phyloP scores from a whole-genome alignment of 2,329 filamentous ascomycete genomes.

The Dactylellina haptotyla region DNA sequence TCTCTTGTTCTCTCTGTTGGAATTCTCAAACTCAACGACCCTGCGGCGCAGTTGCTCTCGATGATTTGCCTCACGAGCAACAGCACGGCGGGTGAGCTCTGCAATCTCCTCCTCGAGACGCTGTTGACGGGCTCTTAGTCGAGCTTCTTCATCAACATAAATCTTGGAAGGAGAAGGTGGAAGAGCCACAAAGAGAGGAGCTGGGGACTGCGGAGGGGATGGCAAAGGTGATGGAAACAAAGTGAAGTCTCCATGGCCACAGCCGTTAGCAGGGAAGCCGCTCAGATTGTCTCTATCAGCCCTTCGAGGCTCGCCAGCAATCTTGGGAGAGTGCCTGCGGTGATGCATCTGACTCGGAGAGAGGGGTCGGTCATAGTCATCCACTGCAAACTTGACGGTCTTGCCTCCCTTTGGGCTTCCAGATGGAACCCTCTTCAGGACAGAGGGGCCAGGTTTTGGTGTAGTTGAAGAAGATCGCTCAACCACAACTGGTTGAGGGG shows the following conservation, averaged over 20 bases:
- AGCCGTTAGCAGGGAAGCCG: conserved; percentile 44
- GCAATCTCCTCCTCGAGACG: conserved; percentile 50
- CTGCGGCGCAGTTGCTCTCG: conserved; percentile 52
- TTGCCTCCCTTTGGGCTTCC: conserved; percentile 46
- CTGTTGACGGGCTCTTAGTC: conserved; percentile 49
- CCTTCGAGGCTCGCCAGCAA: conserved; percentile 42
- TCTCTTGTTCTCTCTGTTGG: conserved; percentile 42
- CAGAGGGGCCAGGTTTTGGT: conserved; percentile 33
- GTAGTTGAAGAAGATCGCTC: conserved; percentile 29
- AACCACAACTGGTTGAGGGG: conserved; percentile 37
- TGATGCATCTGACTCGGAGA: conserved; percentile 44
- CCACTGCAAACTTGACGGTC: conserved; percentile 52
- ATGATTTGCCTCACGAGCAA: conserved; percentile 49
- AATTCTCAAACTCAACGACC: conserved; percentile 46
- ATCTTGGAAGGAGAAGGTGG: conserved; percentile 22
- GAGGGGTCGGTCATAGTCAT: conserved; percentile 53
- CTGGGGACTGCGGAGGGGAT: conserved; percentile 50
- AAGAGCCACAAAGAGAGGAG: conserved; percentile 42
- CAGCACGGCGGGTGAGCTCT: conserved; percentile 46
- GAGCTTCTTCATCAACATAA: conserved; percentile 41
- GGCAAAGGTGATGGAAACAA: conserved; percentile 50
- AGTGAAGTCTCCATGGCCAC: conserved; percentile 50
- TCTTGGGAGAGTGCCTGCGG: conserved; percentile 44
- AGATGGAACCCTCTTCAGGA: conserved; percentile 44
- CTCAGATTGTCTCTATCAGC: conserved; percentile 41